Evolutionary conservation across 2,329 filamentous ascomycete genomes (phyloP), one percentile per base, ranked within the genome.

Genomic region (Fusarium tupiense): DNA sequence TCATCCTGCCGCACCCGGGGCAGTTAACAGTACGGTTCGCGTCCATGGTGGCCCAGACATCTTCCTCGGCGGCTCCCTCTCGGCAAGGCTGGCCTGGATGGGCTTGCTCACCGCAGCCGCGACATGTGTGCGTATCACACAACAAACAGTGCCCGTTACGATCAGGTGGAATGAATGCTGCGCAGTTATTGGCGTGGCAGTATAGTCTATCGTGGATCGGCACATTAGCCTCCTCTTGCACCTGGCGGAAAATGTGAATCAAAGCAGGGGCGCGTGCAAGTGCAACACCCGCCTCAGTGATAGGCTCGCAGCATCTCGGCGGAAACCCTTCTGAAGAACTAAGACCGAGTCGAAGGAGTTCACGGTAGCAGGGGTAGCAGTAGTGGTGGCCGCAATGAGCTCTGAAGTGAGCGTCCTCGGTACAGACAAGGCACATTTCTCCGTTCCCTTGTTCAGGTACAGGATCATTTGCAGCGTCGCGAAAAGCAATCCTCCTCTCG

Each of bases 11-110:
- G 31, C 78, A 80, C 3, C 20, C 29, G 1, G 77, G 78, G 16
- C 78, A 79, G 40, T 78, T 74, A 3, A 79, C 77, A 3, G 63
- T 41, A 9, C 44, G 60, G 16, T 77, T 71, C 3, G n/a, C 38
- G 26, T 79, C 76, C 78, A 79, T 79, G 7, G 59, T 69, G 24
- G 71, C 75, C 77, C 73, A 80, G 14, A 78, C 57, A 22, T 78
- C 73, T 60, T 78, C 78, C 13, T 52, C 40, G 2, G 43, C 61
- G 2, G 58, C 65, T 19, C 59, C 73, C 20, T 73, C 50, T 17
- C 37, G 49, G 13, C 76, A 77, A n/a, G 26, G 17, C 47, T 46
- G 53, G 3, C 44, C 63, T 24, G 50, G 16, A 38, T 81, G 70
- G 24, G 59, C 62, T 54, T 17, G 46, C 10, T 31, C 59, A 9